Conservation (phyloP, 805 yeast genomes). For the Wickerhamomyces silvicola region DNA sequence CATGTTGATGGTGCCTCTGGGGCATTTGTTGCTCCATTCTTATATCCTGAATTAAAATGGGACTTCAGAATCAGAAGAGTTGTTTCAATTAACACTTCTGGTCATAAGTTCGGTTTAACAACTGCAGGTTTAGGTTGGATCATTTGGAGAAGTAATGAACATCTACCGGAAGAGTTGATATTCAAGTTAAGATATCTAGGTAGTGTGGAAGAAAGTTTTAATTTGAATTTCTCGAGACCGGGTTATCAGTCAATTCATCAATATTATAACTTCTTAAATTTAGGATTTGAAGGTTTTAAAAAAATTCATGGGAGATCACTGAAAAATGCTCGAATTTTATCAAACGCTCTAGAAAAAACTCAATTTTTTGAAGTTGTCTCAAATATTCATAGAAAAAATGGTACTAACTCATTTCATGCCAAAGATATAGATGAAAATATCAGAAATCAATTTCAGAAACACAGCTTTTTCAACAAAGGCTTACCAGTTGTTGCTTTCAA, state of each 20-base stretch:
- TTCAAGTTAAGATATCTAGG: constrained; percentile 83
- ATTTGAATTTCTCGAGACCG: constrained; percentile 84
- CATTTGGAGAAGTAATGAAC: constrained; percentile 61
- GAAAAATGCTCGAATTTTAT: constrained; percentile 62
- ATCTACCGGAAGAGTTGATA: constrained; percentile 64
- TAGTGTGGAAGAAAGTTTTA: constrained; percentile 81
- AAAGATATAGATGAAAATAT: constrained; percentile 21
- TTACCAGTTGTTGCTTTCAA: constrained; percentile 88
- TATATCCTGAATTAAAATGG: constrained; percentile 73
- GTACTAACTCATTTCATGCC: constrained; percentile 23
- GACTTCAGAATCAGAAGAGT: constrained; percentile 77
- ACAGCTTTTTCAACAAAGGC: constrained; percentile 58
- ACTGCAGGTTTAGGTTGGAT: constrained; percentile 94
- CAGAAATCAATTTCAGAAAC: constrained; percentile 25
- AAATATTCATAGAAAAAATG: constrained; percentile 60
- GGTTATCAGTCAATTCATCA: constrained; percentile 89
- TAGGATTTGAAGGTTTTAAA: constrained; percentile 69
- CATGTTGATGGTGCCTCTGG: constrained; percentile 96
- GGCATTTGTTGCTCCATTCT: constrained; percentile 81
- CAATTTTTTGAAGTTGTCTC: constrained; percentile 68
- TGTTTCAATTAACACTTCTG: constrained; percentile 79
- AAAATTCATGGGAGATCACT: constrained; percentile 56
- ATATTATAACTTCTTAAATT: constrained; percentile 68
- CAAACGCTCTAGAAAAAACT: constrained; percentile 56
- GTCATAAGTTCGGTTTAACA: constrained; percentile 88